Evolutionary conservation across 345 rosid species (phyloP), one percentile per base, ranked within the genome.

Genomic region (Brassica incana): DNA sequence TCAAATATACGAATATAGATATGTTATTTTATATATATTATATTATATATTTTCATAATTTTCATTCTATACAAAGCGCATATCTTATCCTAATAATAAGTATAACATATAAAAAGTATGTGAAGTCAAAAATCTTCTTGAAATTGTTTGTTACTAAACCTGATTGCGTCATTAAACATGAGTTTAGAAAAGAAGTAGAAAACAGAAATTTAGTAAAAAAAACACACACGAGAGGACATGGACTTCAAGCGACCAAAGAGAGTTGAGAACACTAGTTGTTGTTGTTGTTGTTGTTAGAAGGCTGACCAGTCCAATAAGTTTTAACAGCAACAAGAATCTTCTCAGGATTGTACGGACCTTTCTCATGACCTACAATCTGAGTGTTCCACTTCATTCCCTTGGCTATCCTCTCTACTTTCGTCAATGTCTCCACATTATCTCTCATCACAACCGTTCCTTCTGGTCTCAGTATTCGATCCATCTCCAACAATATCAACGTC

Each of bases 301-400:
- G 60, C 74, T 88, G 86, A 61, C 94, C 98, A 1, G 98, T 93
- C 99, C 98, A 93, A 82, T 95, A 95, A 43, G 83, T 84, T 83
- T 93, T 95, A 77, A 86, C 91, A 40, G 98, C 95, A 48, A 95
- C 83, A 70, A 93, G 91, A 68, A 95, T 86, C 82, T 95, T 95
- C 93, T 95, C 99, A 0, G 95, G 92, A 82, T 91, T 93, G 82
- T 85, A 90, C 0, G 98, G 95, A 84, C 99, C 99, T 60, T 91
- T 93, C 85, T 90, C 99, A 72, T 95, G 97, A 76, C 91, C 99
- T 78, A 89, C 76, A 33, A 93, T 86, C 76, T 83, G 92, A 83
- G 87, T 91, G 69, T 84, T 85, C 98, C 98, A 93, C 80, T 88
- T 91, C 97, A 95, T 95, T 73, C 98, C 92, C 36, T 89, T 90